phyloP scores from a whole-genome alignment of 352 stramenopile genomes.

The Phytophthora litchii region DNA sequence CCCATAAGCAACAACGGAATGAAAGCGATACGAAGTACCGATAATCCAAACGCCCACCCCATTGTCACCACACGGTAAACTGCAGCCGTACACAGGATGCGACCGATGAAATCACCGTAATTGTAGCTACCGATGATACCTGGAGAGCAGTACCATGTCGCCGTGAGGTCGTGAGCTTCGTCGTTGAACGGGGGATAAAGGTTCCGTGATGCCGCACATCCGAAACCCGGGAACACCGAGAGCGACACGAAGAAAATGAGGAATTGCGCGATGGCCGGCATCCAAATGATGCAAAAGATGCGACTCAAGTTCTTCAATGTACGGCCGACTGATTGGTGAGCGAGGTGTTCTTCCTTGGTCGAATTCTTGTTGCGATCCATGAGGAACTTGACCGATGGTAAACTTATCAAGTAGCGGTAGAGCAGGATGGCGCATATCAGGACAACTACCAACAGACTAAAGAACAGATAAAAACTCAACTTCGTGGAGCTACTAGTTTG shows the following conservation, averaged over 20 bases:
- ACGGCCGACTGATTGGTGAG: slow-evolving; percentile 35
- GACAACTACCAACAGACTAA: slow-evolving; percentile 56
- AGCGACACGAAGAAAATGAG: slow-evolving; percentile 70
- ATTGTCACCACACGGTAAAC: slow-evolving; percentile 63
- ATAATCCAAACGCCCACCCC: slow-evolving; percentile 44
- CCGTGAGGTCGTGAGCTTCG: slow-evolving; percentile 23
- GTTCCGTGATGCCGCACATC: slow-evolving; percentile 44
- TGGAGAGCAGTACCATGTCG: slow-evolving; percentile 54
- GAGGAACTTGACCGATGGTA: slow-evolving; percentile 60
- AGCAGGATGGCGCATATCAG: slow-evolving; percentile 47
- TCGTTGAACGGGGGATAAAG: slow-evolving; percentile 31
- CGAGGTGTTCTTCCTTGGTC: slow-evolving; percentile 36
- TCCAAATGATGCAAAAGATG: slow-evolving; percentile 58
- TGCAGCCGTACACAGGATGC: slow-evolving; percentile 47
- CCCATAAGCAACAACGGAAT: slow-evolving; percentile 69
- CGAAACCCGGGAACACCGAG: slow-evolving; percentile 57
- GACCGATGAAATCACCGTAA: slow-evolving; percentile 67
- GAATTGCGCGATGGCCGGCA: slow-evolving; percentile 54
- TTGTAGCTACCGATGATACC: slow-evolving; percentile 68
- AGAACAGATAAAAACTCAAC: slow-evolving; percentile 66
- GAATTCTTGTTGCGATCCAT: slow-evolving; percentile 58
- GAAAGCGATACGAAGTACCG: slow-evolving; percentile 50
- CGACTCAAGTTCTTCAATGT: slow-evolving; percentile 49
- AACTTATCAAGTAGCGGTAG: slow-evolving; percentile 42
- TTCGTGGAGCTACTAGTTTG: slow-evolving; percentile 40